A percentile compares a stretch with the other conserved stretches of the same genome.
Evolutionary conservation across 495 filamentous ascomycete species (phyloP).

Genomic region (Hypomontagnella submonticulosa): DNA sequence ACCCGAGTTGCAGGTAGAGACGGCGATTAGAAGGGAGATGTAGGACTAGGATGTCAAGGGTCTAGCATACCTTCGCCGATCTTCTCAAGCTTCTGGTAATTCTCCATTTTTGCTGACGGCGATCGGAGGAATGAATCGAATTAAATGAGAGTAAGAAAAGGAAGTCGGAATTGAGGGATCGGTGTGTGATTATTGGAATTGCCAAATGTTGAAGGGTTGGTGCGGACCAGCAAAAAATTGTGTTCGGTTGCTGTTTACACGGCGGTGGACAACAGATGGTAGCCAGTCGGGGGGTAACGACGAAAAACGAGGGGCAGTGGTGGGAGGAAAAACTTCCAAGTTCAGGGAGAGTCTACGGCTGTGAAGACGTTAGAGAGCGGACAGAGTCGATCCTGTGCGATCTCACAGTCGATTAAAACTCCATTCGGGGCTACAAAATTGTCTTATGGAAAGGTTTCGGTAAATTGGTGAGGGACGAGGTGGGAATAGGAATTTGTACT

Average conservation of each 20-base stretch:
- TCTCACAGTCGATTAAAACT: constrained; percentile 35
- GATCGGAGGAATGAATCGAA: constrained; percentile 13
- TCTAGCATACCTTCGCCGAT: constrained; percentile 87
- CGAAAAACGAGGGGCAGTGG: constrained; percentile 41
- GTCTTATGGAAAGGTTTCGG: constrained; percentile 5
- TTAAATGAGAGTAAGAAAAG: constrained; percentile 26
- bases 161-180: constrained; percentile 3
- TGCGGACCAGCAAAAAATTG: constrained; percentile 14
- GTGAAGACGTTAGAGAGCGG: constrained; percentile 25
- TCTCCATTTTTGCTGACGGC: constrained; percentile 75
- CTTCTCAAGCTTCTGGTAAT: constrained; percentile 99
- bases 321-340: constrained; percentile 30
- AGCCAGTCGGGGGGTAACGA: constrained; percentile 32
- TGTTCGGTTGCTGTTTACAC: constrained; percentile 39
- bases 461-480: constrained; percentile 12
- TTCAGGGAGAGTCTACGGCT: background rate
- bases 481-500: constrained; percentile 20
- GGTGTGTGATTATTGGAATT: constrained; percentile 8
- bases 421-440: constrained; percentile 28
- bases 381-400: constrained; percentile 37
- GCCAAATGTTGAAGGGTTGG: constrained; percentile 9
- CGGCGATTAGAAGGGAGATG: background rate
- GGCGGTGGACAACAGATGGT: constrained; percentile 16
- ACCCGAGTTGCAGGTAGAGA: constrained; percentile 9
- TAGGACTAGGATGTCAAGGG: constrained; percentile 6